These are phyloP conservation scores for Perkinsus marinus DNA, from an alignment of 169 alveolate genomes.

Conservation along the genomic window DNA sequence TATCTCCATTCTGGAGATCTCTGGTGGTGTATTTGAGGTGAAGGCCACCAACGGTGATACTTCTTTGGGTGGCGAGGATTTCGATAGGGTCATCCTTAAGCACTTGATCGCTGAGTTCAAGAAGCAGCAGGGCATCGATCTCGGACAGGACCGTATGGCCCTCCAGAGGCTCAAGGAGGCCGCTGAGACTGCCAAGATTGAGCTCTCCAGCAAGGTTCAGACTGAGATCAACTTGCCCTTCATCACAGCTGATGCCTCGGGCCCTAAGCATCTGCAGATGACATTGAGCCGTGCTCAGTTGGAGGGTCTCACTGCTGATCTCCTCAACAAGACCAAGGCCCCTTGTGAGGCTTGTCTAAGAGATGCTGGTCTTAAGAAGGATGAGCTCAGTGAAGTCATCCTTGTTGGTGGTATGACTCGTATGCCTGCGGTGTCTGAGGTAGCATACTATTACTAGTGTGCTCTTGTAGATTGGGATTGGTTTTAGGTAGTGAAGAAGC, in stretches of 20 bases:
- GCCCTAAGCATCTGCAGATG: constrained; percentile 93
- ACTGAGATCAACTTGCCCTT: constrained; percentile 92
- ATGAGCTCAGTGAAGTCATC: constrained; percentile 85
- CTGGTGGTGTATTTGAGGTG: constrained; percentile 96
- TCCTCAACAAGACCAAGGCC: constrained; percentile 77
- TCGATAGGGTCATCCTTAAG: constrained; percentile 82
- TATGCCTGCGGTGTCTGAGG: constrained; percentile 92
- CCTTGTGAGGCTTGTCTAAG: constrained; percentile 88
- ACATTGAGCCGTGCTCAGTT: constrained; percentile 85
- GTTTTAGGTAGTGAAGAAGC: constrained; percentile 53
- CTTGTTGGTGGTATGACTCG: constrained; percentile 98
- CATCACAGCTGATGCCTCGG: constrained; percentile 94
- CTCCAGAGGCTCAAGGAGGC: constrained; percentile 92
- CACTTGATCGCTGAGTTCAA: constrained; percentile 86
- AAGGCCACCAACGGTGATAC: constrained; percentile 98
- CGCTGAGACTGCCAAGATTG: constrained; percentile 96
- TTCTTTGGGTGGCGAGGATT: constrained; percentile 97
- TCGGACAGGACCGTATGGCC: constrained; percentile 84
- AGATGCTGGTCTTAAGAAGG: constrained; percentile 79
- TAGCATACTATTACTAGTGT: too few species aligned
- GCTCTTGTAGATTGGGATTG: too few species aligned
- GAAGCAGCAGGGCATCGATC: constrained; percentile 85
- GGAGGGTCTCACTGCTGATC: constrained; percentile 67
- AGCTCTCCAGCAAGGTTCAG: constrained; percentile 80
- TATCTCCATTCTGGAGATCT: constrained; percentile 88